Percentiles rank a stretch among this genome's conserved stretches.
phyloP scores from a whole-genome alignment of 495 filamentous ascomycete genomes.

The Hypoxylon crocopeplum region DNA sequence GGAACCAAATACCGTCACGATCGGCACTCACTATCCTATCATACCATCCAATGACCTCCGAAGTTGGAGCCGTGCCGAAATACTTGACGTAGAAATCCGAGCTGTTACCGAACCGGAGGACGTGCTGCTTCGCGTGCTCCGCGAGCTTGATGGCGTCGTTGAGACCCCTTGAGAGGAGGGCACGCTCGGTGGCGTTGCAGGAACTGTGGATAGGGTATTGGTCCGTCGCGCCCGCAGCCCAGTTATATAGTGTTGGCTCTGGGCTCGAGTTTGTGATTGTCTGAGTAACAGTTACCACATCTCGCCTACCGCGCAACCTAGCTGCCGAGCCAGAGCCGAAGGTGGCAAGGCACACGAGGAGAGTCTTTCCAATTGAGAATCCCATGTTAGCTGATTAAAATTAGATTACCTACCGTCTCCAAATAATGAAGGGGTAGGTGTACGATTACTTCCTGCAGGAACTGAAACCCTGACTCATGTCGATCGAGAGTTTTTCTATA shows the following conservation, averaged over 20 bases:
- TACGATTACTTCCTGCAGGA: not conserved
- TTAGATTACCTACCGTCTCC: not conserved
- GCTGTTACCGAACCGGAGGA: slow-evolving; percentile 57
- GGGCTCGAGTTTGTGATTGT: slow-evolving; percentile 6
- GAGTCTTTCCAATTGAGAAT: not conserved
- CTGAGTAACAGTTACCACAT: slow-evolving; percentile 14
- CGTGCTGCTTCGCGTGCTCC: slow-evolving; percentile 53
- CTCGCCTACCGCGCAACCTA: slow-evolving; percentile 10
- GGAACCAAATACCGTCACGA: slow-evolving; percentile 55
- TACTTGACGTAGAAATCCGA: slow-evolving; percentile 64
- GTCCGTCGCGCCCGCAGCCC: slow-evolving; percentile 19
- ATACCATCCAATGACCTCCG: slow-evolving; percentile 60
- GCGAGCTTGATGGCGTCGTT: slow-evolving; percentile 56
- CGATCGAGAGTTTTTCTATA: not conserved
- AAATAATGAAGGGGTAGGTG: not conserved
- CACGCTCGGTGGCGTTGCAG: slow-evolving; percentile 61
- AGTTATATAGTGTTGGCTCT: slow-evolving; percentile 21
- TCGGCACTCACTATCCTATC: slow-evolving; percentile 57
- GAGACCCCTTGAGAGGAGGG: slow-evolving; percentile 55
- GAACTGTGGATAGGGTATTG: slow-evolving; percentile 59
- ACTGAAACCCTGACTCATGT: not conserved
- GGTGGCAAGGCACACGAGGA: slow-evolving; percentile 6
- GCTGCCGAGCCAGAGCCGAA: not conserved
- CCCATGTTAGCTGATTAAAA: slow-evolving; percentile 1
- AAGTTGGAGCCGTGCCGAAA: slow-evolving; percentile 58